phyloP scores from a whole-genome alignment of 805 yeast species.

The Yarrowia bubula region DNA sequence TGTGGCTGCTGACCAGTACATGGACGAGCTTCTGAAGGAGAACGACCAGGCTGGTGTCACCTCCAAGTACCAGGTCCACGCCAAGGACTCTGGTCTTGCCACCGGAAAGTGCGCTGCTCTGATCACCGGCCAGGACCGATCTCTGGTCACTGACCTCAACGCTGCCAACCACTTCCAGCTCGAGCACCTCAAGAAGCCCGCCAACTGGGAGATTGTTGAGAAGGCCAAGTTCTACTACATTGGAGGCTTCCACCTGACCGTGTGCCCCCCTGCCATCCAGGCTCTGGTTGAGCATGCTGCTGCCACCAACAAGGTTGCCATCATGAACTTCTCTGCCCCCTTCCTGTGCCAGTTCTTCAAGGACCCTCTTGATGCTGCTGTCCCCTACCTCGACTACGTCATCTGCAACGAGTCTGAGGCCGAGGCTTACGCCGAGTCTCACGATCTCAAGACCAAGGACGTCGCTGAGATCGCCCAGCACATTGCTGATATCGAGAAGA shows the following conservation, averaged over 20 bases:
- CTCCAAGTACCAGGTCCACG: conserved; percentile 78
- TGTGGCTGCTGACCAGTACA: conserved; percentile 88
- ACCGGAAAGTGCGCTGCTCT: conserved; percentile 99
- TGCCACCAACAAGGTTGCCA: conserved; percentile 69
- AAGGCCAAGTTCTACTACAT: conserved; percentile 80
- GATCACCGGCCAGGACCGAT: conserved; percentile 83
- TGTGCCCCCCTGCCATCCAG: conserved; percentile 89
- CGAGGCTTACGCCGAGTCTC: conserved; percentile 86
- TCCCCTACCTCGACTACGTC: conserved; percentile 86
- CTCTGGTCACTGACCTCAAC: conserved; percentile 91
- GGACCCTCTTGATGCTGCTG: conserved; percentile 73
- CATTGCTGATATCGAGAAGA: conserved; percentile 77
- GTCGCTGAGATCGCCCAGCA: conserved; percentile 75
- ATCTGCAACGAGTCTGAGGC: conserved; percentile 98
- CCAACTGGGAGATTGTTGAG: conserved; percentile 85
- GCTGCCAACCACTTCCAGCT: conserved; percentile 98
- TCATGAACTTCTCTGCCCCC: conserved; percentile 92
- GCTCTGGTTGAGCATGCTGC: conserved; percentile 92
- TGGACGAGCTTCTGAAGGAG: conserved; percentile 76
- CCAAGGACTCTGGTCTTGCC: conserved; percentile 47
- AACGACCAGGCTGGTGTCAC: conserved; percentile 84
- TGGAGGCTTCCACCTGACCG: conserved; percentile 99
- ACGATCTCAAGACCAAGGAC: conserved; percentile 60
- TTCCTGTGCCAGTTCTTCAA: conserved; percentile 95
- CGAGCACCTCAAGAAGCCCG: conserved; percentile 80